phyloP scores from a whole-genome alignment of 2,329 filamentous ascomycete species.

The Aspergillus fumigatiaffinis region DNA sequence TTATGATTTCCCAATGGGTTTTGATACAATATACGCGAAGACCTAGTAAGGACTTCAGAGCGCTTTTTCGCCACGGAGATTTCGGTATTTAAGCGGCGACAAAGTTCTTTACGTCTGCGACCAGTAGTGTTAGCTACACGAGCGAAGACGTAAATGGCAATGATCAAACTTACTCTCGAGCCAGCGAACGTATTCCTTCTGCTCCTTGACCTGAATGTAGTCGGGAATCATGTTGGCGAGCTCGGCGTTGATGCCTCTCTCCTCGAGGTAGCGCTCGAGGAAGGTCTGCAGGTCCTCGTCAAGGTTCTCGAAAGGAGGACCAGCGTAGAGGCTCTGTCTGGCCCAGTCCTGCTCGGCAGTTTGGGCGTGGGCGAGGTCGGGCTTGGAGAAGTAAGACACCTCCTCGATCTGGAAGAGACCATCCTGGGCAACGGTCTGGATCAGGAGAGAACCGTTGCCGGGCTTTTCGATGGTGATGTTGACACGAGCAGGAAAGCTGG shows the following conservation, averaged over 20 bases:
- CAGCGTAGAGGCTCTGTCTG: slow-evolving; percentile 76
- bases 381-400: slow-evolving; percentile 79
- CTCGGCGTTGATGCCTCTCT: slow-evolving; percentile 82
- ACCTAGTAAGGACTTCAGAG: not conserved
- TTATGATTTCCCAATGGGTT: not conserved
- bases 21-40: not conserved
- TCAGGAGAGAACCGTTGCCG: slow-evolving; percentile 75
- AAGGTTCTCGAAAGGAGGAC: slow-evolving; percentile 87
- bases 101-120: slow-evolving; percentile 73
- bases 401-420: slow-evolving; percentile 85
- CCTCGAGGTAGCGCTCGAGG: slow-evolving; percentile 89
- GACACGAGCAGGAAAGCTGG: slow-evolving; percentile 73
- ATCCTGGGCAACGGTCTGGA: slow-evolving; percentile 83
- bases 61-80: not conserved
- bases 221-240: slow-evolving; percentile 89
- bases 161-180: slow-evolving; percentile 58
- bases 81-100: slow-evolving; percentile 59
- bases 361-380: slow-evolving; percentile 70
- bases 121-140: slow-evolving; percentile 8
- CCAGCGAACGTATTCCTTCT: slow-evolving; percentile 93
- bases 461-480: slow-evolving; percentile 87
- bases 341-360: slow-evolving; percentile 73
- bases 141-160: not conserved
- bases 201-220: slow-evolving; percentile 98
- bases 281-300: slow-evolving; percentile 93